Evolutionary conservation across 345 rosid genomes (phyloP).

Genomic region (Murraya paniculata): DNA sequence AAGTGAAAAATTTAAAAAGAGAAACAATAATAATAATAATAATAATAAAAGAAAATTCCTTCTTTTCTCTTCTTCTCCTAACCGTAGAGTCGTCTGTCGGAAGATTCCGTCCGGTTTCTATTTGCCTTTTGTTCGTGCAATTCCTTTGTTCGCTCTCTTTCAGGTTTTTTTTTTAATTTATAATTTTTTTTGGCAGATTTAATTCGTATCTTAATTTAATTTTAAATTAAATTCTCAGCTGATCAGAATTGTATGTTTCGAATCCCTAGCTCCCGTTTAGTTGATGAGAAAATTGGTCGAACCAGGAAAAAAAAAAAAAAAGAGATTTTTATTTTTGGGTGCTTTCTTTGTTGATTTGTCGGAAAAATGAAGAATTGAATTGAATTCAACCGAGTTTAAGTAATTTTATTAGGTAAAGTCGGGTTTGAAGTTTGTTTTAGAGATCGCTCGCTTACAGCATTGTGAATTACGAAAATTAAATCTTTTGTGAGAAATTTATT

Average conservation of each 20-base stretch:
- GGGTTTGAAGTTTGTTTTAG: constrained; percentile 4
- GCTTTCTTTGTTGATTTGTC: constrained; percentile 6
- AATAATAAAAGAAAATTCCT: constrained; percentile 21
- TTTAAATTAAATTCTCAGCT: neutral
- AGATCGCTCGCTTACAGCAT: neutral
- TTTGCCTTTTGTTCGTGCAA: constrained; percentile 12
- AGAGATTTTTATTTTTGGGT: neutral
- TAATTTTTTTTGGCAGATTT: constrained; percentile 1
- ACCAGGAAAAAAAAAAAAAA: neutral
- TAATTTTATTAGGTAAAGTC: constrained; percentile 9
- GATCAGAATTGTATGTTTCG: constrained; percentile 18
- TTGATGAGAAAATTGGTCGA: constrained; percentile 21
- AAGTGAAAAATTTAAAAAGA: constrained; percentile 1
- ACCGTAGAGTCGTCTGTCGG: constrained; percentile 51
- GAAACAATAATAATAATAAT: constrained; percentile 21
- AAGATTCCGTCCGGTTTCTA: constrained; percentile 42
- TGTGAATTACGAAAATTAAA: neutral
- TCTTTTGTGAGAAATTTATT: neutral
- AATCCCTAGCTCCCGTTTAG: constrained; percentile 44
- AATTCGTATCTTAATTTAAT: neutral
- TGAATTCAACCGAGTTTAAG: constrained; percentile 8
- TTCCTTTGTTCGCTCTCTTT: constrained; percentile 12
- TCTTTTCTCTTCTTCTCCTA: constrained; percentile 27
- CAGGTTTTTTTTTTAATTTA: constrained; percentile 23
- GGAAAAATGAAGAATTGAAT: neutral